Evolutionary conservation across 1,284 basidiomycete genomes (phyloP).

Genomic region (Irpex sp.): DNA sequence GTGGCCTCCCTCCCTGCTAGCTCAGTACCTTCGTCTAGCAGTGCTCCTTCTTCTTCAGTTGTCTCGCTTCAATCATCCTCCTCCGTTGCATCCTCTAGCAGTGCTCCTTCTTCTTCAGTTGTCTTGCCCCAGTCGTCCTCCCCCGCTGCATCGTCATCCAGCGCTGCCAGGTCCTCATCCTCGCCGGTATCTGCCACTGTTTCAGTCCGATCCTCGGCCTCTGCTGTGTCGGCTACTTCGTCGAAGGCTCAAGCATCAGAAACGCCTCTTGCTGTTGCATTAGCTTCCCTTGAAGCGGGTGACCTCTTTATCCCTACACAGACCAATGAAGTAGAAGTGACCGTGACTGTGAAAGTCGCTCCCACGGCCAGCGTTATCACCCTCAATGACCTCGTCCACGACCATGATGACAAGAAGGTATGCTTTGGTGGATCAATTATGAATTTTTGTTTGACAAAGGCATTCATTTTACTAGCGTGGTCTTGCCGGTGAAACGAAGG

Average conservation of each 20-base stretch:
- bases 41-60: background rate
- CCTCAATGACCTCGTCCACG: slow-evolving; percentile 12
- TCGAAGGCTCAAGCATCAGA: background rate
- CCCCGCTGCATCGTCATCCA: background rate
- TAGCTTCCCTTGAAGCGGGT: background rate
- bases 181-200: slow-evolving; percentile 5
- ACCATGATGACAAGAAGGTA: slow-evolving; percentile 16
- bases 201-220: background rate
- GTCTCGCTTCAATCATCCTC: background rate
- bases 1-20: slow-evolving; percentile 5
- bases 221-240: background rate
- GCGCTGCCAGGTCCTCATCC: background rate
- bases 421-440: slow-evolving; percentile 12
- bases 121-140: slow-evolving; percentile 1
- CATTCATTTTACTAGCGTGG: background rate
- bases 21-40: background rate
- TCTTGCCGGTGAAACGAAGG: background rate
- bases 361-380: background rate
- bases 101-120: background rate
- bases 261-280: slow-evolving; percentile 2
- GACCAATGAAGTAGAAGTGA: background rate
- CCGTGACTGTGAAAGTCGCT: slow-evolving; percentile 11
- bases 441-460: background rate
- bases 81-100: background rate
- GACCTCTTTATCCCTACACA: background rate